These are phyloP conservation scores for Boletus coccyginus DNA, from an alignment of 768 basidiomycete species.

Conservation along the genomic window DNA sequence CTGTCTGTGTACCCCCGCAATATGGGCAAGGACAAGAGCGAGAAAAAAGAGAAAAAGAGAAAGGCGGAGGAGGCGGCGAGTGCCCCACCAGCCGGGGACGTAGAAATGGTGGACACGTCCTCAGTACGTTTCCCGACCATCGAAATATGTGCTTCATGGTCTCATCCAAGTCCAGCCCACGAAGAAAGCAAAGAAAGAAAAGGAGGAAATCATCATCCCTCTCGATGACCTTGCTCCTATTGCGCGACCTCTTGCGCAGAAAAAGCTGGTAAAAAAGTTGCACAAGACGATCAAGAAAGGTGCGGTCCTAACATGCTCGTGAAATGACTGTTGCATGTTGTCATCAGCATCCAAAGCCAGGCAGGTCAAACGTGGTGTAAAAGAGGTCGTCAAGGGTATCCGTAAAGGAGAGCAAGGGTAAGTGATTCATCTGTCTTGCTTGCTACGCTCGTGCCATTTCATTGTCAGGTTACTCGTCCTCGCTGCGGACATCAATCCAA, in stretches of 20 bases:
- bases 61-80: constrained; percentile 38
- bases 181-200: constrained; percentile 67
- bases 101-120: constrained; percentile 42
- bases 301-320: constrained; percentile 24
- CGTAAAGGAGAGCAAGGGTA: constrained; percentile 97
- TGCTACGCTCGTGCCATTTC: constrained; percentile 4
- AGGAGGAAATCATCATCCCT: constrained; percentile 59
- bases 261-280: constrained; percentile 91
- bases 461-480: constrained; percentile 74
- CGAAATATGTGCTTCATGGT: constrained; percentile 30
- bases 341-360: constrained; percentile 83
- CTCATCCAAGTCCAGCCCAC: constrained; percentile 27
- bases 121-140: constrained; percentile 25
- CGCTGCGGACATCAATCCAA: constrained; percentile 95
- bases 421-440: constrained; percentile 25
- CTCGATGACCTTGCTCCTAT: constrained; percentile 89
- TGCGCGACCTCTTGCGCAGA: constrained; percentile 88
- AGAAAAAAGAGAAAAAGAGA: constrained; percentile 73
- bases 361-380: constrained; percentile 96
- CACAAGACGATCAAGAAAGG: constrained; percentile 95
- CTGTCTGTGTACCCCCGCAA: not conserved
- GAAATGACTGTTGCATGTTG: not conserved
- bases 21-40: constrained; percentile 75
- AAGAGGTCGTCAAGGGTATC: constrained; percentile 97
- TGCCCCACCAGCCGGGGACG: constrained; percentile 38